Percentiles rank a stretch among this genome's conserved stretches.
phyloP scores from a whole-genome alignment of 345 rosid genomes.

The Populus alba region DNA sequence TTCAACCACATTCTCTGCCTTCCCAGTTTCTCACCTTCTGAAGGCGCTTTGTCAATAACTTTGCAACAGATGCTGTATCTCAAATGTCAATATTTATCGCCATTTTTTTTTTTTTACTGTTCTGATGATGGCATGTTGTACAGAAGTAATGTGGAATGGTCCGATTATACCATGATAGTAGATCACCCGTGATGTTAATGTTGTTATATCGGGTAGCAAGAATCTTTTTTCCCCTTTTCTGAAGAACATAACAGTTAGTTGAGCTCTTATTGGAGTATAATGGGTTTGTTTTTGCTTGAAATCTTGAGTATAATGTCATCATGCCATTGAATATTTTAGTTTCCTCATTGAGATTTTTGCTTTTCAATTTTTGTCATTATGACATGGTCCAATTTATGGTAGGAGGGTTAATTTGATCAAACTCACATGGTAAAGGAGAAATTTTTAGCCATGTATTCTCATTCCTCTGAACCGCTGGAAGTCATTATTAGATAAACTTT shows the following conservation, averaged over 20 bases:
- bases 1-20: neutral
- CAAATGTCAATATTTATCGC: neutral
- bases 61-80: neutral
- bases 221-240: too few species aligned
- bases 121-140: neutral
- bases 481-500: neutral
- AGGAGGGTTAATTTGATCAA: neutral
- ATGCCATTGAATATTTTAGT: too few species aligned
- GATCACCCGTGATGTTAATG: neutral
- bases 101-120: neutral
- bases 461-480: neutral
- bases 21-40: constrained; percentile 4
- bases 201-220: too few species aligned
- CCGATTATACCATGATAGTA: neutral
- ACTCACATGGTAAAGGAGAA: neutral
- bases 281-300: too few species aligned
- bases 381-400: neutral
- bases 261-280: too few species aligned
- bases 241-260: too few species aligned
- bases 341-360: neutral
- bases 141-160: neutral
- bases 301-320: too few species aligned
- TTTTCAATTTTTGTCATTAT: neutral
- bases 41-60: constrained; percentile 3
- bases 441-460: neutral